Evolutionary conservation across 2,329 filamentous ascomycete genomes (phyloP), one percentile per base, ranked within the genome.

Genomic region (Cadophora gregata): DNA sequence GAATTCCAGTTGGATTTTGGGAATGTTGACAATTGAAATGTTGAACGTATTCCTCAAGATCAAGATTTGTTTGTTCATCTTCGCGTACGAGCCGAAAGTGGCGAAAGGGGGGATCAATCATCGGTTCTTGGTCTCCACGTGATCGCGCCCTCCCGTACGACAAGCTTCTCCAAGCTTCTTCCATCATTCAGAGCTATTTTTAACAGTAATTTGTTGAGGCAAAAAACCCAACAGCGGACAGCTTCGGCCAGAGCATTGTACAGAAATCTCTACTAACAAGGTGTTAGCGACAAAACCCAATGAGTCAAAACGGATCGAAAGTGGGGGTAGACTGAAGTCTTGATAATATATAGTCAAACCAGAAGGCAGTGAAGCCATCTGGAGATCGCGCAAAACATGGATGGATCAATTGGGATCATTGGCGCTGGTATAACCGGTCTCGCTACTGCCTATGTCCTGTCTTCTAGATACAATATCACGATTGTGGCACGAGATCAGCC

Each of bases 351-450:
- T 19, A 29, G 19, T 16, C 9, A 31, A 9, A 16, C 25, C 16
- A 31, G 14, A 58, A 42, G 8, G 4, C 25, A 8, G 12, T 21
- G 10, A 42, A 51, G 16, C 3, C 29, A 16, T 3, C 27, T 21
- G 29, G n/a, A 53, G 9, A 9, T 29, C 10, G 14, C n/a, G 24
- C 4, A 12, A 31, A n/a, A 58, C 5, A 70, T 72, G 71, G 21
- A 10, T 29, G 61, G 68, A 48, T 55, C 60, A 45, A 65, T 73
- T 31, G 67, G 63, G 1, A 71, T 74, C 6, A 62, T 74, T 29
- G 73, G 73, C 2, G 73, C 70, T 16, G 73, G 73, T 0, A 73
- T 75, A 45, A 73, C 71, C 1, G 73, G 72, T 12, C 64, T 75
- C 2, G 72, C 73, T n/a, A 64, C 64, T 24, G 71, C 73, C 2